A percentile compares a stretch with the other conserved stretches of the same genome.
These are phyloP conservation scores for Paracamarosporium sp. DNA, from an alignment of 2,329 filamentous ascomycete species.

Conservation along the genomic window DNA sequence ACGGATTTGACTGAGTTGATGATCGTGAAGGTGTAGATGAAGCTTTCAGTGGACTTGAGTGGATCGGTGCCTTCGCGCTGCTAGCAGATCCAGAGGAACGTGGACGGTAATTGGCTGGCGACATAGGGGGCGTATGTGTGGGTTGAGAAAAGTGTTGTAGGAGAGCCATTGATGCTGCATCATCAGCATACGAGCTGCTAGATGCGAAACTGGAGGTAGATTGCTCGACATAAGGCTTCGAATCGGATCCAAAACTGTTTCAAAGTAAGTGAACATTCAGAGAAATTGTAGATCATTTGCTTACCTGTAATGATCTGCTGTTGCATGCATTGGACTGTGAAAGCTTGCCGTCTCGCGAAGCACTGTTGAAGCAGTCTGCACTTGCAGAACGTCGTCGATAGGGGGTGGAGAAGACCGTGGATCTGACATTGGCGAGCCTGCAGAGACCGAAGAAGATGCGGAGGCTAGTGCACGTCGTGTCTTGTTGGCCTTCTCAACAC, in stretches of 20 bases:
- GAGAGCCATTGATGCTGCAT: slow-evolving; percentile 40
- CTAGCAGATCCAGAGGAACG: slow-evolving; percentile 32
- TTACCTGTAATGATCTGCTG: slow-evolving; percentile 42
- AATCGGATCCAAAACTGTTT: slow-evolving; percentile 36
- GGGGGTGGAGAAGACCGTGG: slow-evolving; percentile 32
- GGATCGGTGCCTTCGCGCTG: slow-evolving; percentile 21
- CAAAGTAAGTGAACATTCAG: slow-evolving; percentile 19
- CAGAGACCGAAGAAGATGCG: slow-evolving; percentile 41
- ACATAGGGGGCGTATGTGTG: slow-evolving; percentile 46
- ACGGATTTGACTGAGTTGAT: slow-evolving; percentile 45
- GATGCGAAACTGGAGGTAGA: slow-evolving; percentile 34
- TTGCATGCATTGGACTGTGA: slow-evolving; percentile 33
- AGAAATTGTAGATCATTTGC: slow-evolving; percentile 4
- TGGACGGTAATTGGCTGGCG: slow-evolving; percentile 39
- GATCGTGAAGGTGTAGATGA: slow-evolving; percentile 41
- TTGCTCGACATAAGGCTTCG: slow-evolving; percentile 37
- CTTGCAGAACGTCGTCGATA: slow-evolving; percentile 30
- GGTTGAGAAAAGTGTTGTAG: slow-evolving; percentile 44
- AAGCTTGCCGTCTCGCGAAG: slow-evolving; percentile 34
- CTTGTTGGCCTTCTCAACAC: slow-evolving; percentile 62
- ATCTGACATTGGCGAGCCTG: slow-evolving; percentile 42
- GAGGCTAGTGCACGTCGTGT: slow-evolving; percentile 53
- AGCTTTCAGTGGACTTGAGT: slow-evolving; percentile 34
- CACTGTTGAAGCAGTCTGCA: slow-evolving; percentile 25
- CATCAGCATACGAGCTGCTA: slow-evolving; percentile 34